Conservation (phyloP, 495 filamentous ascomycete genomes). For the Aspergillus egyptiacus region DNA sequence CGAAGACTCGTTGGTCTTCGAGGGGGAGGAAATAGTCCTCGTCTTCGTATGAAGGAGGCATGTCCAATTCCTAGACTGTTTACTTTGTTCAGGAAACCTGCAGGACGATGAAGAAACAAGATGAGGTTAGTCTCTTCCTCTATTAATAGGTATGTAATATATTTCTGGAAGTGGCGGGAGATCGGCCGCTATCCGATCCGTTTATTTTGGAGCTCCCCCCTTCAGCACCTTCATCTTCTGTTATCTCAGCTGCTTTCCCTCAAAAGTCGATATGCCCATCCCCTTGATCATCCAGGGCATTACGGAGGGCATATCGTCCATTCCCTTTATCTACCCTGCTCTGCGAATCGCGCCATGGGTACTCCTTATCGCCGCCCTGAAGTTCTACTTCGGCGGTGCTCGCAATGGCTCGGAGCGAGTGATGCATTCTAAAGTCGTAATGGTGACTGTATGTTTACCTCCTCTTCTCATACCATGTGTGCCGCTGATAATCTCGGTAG, state of each 20-base stretch:
- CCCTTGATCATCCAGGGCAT: constrained; percentile 58
- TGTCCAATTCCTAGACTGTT: too few relatives aligned
- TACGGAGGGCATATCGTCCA: constrained; percentile 55
- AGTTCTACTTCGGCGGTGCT: constrained; percentile 72
- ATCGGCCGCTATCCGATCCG: constrained; percentile 16
- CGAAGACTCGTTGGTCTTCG: constrained; percentile 70
- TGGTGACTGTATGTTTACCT: constrained; percentile 65
- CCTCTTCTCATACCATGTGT: not conserved
- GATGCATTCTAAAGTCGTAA: constrained; percentile 87
- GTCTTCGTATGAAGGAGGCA: constrained; percentile 33
- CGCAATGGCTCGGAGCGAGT: constrained; percentile 70
- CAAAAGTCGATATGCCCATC: constrained; percentile 62
- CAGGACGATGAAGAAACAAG: too few relatives aligned
- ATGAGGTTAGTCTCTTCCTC: too few relatives aligned
- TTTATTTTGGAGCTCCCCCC: not conserved
- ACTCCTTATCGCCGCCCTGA: constrained; percentile 57
- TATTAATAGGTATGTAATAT: too few relatives aligned
- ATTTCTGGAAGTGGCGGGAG: constrained; percentile 19
- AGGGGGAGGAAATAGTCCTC: constrained; percentile 63
- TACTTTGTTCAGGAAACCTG: too few relatives aligned
- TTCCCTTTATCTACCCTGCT: constrained; percentile 58
- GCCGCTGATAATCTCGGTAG: constrained; percentile 30
- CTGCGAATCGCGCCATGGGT: constrained; percentile 56
- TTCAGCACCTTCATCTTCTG: constrained; percentile 5
- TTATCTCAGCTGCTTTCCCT: not conserved